These are phyloP conservation scores for Niveomyces coronatus DNA, from an alignment of 2,329 filamentous ascomycete species.

Conservation along the genomic window DNA sequence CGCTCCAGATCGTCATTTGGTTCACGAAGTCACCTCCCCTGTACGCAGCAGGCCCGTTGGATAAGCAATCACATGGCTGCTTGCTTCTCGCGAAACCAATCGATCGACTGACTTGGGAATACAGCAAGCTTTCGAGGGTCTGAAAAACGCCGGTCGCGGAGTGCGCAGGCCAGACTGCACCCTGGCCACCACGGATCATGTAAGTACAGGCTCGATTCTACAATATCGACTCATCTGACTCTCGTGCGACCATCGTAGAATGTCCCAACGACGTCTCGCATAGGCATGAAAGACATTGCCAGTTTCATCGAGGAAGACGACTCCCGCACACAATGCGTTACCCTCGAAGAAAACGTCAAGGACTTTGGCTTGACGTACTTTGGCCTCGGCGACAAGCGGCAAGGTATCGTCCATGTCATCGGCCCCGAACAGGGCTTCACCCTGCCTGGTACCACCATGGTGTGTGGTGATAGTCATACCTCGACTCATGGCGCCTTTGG, in stretches of 20 bases:
- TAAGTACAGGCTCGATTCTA: slow-evolving; percentile 37
- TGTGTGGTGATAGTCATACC: slow-evolving; percentile 96
- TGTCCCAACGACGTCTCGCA: slow-evolving; percentile 82
- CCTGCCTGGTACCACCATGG: slow-evolving; percentile 89
- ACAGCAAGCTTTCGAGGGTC: slow-evolving; percentile 92
- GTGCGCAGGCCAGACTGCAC: slow-evolving; percentile 95
- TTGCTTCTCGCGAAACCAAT: not conserved
- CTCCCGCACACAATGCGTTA: slow-evolving; percentile 86
- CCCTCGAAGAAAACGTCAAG: slow-evolving; percentile 94
- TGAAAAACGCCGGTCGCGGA: slow-evolving; percentile 77
- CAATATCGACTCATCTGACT: not conserved
- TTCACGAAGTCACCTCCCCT: slow-evolving; percentile 97
- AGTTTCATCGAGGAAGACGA: slow-evolving; percentile 93
- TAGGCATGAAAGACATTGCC: slow-evolving; percentile 86
- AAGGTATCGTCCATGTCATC: slow-evolving; percentile 97
- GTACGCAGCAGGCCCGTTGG: slow-evolving; percentile 37
- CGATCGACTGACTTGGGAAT: slow-evolving; percentile 11
- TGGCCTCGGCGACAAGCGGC: slow-evolving; percentile 87
- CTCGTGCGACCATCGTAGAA: slow-evolving; percentile 60
- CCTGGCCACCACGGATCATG: slow-evolving; percentile 90
- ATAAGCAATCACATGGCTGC: not conserved
- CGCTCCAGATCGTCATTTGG: slow-evolving; percentile 71
- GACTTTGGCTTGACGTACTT: slow-evolving; percentile 97
- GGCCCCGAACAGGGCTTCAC: slow-evolving; percentile 98
- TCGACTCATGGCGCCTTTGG: slow-evolving; percentile 97